Evolutionary conservation across 495 filamentous ascomycete genomes (phyloP).

Genomic region (Lasiosphaeria ovina): DNA sequence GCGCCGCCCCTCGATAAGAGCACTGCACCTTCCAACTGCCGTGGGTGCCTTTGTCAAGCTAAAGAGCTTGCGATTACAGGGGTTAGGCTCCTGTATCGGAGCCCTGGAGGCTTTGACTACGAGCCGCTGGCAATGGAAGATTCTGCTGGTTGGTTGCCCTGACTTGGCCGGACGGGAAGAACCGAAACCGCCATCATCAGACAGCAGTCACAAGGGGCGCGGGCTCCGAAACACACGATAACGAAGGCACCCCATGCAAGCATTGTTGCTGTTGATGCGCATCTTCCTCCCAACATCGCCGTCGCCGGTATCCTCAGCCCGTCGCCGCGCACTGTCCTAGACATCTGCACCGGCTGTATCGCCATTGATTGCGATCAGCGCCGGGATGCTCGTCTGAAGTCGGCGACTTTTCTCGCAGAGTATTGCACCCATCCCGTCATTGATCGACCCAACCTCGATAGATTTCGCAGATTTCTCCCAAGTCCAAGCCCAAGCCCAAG

Average conservation of each 20-base stretch:
- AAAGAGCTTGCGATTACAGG: too few species aligned
- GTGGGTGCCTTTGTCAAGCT: too few species aligned
- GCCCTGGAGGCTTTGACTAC: not conserved
- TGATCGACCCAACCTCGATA: not conserved
- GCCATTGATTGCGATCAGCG: not conserved
- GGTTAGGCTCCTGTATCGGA: conserved; percentile 18
- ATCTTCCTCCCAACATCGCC: not conserved
- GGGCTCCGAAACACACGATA: too few species aligned
- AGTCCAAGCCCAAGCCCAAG: not conserved
- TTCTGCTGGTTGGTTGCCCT: too few species aligned
- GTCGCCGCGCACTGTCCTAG: not conserved
- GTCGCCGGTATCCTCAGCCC: too few species aligned
- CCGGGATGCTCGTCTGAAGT: not conserved
- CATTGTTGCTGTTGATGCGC: not conserved
- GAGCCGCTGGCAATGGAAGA: too few species aligned
- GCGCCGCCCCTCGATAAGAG: not conserved
- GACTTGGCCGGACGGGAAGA: conserved; percentile 5
- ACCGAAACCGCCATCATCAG: conserved; percentile 20
- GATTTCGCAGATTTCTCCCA: not conserved
- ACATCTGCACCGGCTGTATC: not conserved
- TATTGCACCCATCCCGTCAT: conserved; percentile 1
- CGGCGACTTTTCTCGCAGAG: conserved; percentile 1
- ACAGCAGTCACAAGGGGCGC: conserved; percentile 16
- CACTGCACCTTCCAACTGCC: too few species aligned
- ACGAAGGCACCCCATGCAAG: too few species aligned